These are phyloP conservation scores for Aquilaria yunnanensis DNA, from an alignment of 345 rosid genomes.

Conservation along the genomic window DNA sequence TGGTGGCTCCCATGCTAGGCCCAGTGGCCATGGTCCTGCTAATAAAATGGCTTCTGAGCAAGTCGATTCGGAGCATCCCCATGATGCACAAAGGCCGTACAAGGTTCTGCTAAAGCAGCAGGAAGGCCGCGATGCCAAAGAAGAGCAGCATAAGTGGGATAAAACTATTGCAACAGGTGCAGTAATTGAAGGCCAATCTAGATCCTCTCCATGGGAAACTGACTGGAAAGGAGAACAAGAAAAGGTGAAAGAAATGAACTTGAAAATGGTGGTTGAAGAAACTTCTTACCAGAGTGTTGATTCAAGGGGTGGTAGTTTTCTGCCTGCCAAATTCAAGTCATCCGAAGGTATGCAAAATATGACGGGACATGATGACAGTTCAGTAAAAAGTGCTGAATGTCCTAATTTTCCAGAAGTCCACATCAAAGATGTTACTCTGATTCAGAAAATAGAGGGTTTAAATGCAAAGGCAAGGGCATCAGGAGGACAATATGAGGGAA, in stretches of 20 bases:
- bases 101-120: slow-evolving; percentile 78
- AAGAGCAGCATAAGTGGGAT: slow-evolving; percentile 45
- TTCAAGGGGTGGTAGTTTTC: slow-evolving; percentile 20
- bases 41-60: slow-evolving; percentile 43
- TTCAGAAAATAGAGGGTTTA: slow-evolving; percentile 84
- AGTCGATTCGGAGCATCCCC: slow-evolving; percentile 50
- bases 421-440: slow-evolving; percentile 54
- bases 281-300: slow-evolving; percentile 24
- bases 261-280: slow-evolving; percentile 28
- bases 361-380: slow-evolving; percentile 29
- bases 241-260: slow-evolving; percentile 27
- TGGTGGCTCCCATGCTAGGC: slow-evolving; percentile 38
- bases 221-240: slow-evolving; percentile 36
- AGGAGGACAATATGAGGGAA: slow-evolving; percentile 39
- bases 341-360: slow-evolving; percentile 21
- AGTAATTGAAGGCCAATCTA: slow-evolving; percentile 33
- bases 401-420: slow-evolving; percentile 22
- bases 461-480: slow-evolving; percentile 68
- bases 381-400: slow-evolving; percentile 27
- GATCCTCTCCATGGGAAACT: slow-evolving; percentile 38
- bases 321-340: slow-evolving; percentile 25
- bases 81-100: slow-evolving; percentile 48
- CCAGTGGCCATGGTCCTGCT: slow-evolving; percentile 52
- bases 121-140: slow-evolving; percentile 56
- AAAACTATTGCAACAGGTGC: slow-evolving; percentile 26